Base-by-base conservation (phyloP, 768 basidiomycete genomes). In the Rhodotorula toruloides region DNA sequence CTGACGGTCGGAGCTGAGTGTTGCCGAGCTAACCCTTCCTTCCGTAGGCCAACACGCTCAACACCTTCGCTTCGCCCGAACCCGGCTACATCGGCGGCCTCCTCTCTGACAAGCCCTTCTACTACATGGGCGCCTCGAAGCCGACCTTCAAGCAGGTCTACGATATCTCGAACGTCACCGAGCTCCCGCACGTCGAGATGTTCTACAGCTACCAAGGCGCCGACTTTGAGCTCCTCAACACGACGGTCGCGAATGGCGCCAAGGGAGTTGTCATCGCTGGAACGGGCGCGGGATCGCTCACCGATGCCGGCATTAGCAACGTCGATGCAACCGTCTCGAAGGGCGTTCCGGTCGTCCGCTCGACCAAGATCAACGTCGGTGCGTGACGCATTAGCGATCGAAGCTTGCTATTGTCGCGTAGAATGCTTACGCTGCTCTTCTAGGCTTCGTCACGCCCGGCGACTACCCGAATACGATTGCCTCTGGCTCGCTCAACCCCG, bases 41-140 rank as follows among this genome's bases (percentile, higher is more conserved):
- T 19, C 32, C n/a, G 25, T 12, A 31, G 50, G 32, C 8, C 53
- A 67, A 71, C 43, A 27, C 65, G 12, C 62, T 75, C 34, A 73
- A 78, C 56, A 78, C 78, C 6, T 78, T 78, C 72, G 68, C 63
- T 21, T 75, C 77, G 0, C 44, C 67, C 25, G 76, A 77, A 58
- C 76, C 74, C 42, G 78, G 78, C 43, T 76, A 73, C 66, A 48
- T 77, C 42, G 78, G 76, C 27, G 62, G 61, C 14, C 72, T 77
- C 40, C 62, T 67, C 32, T 29, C 37, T 13, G 34, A 55, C 58
- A 55, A 65, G 49, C 71, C 71, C 9, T 54, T 69, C 61, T 72
- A 54, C 54, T 52, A 27, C 34, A 53, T 43, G 64, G 72, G 73
- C 21, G 55, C 76, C 4, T 42, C 27, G 6, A 40, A 67, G 48